A percentile compares a stretch with the other conserved stretches of the same genome.
Evolutionary conservation across 306 rosid genomes (phyloP).

Genomic region (Hippophae rhamnoides): DNA sequence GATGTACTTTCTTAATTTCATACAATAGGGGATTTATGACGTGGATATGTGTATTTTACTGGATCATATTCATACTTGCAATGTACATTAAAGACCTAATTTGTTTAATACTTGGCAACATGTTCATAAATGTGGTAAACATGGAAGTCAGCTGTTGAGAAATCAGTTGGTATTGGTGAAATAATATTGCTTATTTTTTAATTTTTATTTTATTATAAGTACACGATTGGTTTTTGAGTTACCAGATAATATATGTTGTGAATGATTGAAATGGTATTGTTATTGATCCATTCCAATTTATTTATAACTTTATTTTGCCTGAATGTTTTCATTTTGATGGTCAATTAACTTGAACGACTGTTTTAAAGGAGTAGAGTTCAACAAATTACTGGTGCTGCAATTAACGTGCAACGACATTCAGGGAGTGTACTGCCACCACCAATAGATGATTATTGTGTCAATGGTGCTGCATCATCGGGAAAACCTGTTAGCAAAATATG

Average conservation of each 20-base stretch:
- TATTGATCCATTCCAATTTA: neutral
- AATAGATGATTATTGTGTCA: conserved; percentile 44
- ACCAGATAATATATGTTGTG: neutral
- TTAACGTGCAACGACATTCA: conserved; percentile 56
- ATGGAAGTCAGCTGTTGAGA: no score
- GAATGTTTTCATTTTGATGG: conserved; percentile 15
- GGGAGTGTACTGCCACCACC: conserved; percentile 83
- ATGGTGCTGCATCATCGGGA: conserved; percentile 40
- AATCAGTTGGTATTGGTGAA: no score
- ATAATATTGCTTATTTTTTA: no score
- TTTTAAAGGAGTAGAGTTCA: conserved; percentile 76
- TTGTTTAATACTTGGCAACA: no score
- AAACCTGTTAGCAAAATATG: conserved; percentile 44
- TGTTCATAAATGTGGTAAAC: no score
- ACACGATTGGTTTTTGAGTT: no score
- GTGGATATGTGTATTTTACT: no score
- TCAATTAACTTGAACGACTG: conserved; percentile 26
- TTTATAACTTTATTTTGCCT: conserved; percentile 10
- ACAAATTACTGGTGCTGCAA: conserved; percentile 66
- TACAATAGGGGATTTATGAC: no score
- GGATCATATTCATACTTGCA: no score
- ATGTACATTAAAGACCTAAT: no score
- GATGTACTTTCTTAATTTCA: no score
- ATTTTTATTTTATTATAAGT: no score
- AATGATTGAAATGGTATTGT: neutral